phyloP scores from a whole-genome alignment of 805 yeast species.

The Kluyveromyces starmeri region DNA sequence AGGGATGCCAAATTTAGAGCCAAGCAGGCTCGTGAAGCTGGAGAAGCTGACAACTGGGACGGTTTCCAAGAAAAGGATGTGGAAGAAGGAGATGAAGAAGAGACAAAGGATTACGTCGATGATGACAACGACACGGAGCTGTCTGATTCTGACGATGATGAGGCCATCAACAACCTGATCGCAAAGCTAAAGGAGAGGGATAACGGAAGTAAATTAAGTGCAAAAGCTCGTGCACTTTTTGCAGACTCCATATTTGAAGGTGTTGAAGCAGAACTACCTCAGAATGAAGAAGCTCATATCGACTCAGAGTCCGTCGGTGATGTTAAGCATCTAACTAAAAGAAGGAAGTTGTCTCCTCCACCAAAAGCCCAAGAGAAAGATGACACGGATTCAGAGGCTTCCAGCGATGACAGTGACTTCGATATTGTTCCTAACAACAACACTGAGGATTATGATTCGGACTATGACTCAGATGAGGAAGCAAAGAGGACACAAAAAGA shows the following conservation, averaged over 20 bases:
- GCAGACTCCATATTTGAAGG: slow-evolving; percentile 46
- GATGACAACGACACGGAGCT: slow-evolving; percentile 38
- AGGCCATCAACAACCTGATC: slow-evolving; percentile 51
- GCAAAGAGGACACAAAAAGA: slow-evolving; percentile 33
- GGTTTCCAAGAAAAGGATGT: slow-evolving; percentile 50
- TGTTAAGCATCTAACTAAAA: slow-evolving; percentile 10
- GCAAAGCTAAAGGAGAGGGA: slow-evolving; percentile 46
- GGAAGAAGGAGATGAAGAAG: slow-evolving; percentile 26
- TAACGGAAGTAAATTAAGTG: slow-evolving; percentile 31
- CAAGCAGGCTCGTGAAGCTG: slow-evolving; percentile 65
- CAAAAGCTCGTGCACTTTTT: slow-evolving; percentile 38
- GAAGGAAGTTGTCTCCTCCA: slow-evolving; percentile 12
- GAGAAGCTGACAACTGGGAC: slow-evolving; percentile 68
- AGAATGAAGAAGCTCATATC: slow-evolving; percentile 9
- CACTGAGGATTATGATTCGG: slow-evolving; percentile 33
- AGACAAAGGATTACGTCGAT: slow-evolving; percentile 35
- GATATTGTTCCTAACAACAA: slow-evolving; percentile 40
- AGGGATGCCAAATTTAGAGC: slow-evolving; percentile 62
- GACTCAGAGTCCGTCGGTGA: slow-evolving; percentile 18
- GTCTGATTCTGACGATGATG: slow-evolving; percentile 62
- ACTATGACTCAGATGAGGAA: slow-evolving; percentile 48
- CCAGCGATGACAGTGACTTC: slow-evolving; percentile 28
- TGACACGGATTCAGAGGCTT: slow-evolving; percentile 13
- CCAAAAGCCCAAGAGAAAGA: slow-evolving; percentile 10
- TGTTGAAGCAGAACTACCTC: slow-evolving; percentile 33